phyloP scores from a whole-genome alignment of 192 early-diverging fungal species.

The Radiomyces spectabilis region DNA sequence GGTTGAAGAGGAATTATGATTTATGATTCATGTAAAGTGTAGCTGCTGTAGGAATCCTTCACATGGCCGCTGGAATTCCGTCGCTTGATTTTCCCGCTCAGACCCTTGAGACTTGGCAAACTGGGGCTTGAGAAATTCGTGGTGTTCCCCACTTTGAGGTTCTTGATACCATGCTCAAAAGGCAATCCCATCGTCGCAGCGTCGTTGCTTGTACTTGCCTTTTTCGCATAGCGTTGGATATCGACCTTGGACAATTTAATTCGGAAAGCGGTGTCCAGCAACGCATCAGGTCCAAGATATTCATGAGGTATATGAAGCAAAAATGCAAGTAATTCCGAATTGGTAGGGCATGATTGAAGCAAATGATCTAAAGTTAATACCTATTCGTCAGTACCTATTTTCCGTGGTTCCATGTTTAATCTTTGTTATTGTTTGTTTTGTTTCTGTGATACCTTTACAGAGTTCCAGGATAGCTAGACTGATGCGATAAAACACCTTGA shows the following conservation, averaged over 20 bases:
- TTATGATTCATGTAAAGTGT: no score
- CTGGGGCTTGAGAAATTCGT: neutral
- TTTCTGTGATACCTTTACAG: conserved; percentile 29
- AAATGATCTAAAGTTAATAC: conserved; percentile 37
- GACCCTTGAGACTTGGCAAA: neutral
- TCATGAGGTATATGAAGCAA: conserved; percentile 77
- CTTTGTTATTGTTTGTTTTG: neutral
- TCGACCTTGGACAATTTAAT: conserved; percentile 59
- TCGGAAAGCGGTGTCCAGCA: conserved; percentile 62
- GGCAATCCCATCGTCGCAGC: conserved; percentile 17
- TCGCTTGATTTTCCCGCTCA: neutral
- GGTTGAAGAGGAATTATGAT: no score
- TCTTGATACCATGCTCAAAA: conserved; percentile 23
- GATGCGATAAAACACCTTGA: conserved; percentile 78
- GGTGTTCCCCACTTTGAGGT: conserved; percentile 22
- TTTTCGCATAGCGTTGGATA: conserved; percentile 37
- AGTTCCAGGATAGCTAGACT: conserved; percentile 65
- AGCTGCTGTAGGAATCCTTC: no score
- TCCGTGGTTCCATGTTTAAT: neutral
- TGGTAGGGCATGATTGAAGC: conserved; percentile 67
- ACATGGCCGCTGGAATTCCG: neutral
- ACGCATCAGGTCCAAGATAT: conserved; percentile 45
- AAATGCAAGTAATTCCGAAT: conserved; percentile 64
- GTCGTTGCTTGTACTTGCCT: conserved; percentile 7
- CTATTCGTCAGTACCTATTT: neutral